These are phyloP conservation scores for Solanum sejunctum DNA, from an alignment of 257 asterid genomes.

Conservation along the genomic window DNA sequence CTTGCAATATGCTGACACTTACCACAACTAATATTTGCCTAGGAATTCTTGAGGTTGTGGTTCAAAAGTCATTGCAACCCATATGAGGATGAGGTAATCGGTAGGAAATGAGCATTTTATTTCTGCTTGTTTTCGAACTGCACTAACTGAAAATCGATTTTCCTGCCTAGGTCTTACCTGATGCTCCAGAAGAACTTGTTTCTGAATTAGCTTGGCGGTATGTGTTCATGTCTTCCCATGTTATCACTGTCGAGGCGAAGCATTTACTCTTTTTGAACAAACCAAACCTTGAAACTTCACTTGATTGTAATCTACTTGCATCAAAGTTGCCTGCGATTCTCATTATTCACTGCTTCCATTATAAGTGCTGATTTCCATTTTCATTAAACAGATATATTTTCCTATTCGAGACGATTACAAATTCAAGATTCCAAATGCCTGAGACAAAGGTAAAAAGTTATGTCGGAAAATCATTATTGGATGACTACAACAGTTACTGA, in stretches of 20 bases:
- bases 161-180: slow-evolving; percentile 64
- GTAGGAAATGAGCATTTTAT: background rate
- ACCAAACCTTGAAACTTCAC: background rate
- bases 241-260: background rate
- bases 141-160: background rate
- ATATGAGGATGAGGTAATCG: slow-evolving; percentile 67
- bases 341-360: background rate
- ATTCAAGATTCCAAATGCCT: slow-evolving; percentile 51
- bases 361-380: background rate
- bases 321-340: background rate
- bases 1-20: slow-evolving; percentile 5
- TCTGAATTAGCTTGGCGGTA: slow-evolving; percentile 94
- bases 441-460: slow-evolving; percentile 29
- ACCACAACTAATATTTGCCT: slow-evolving; percentile 6
- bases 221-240: background rate
- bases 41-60: slow-evolving; percentile 98
- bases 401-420: slow-evolving; percentile 75
- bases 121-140: background rate
- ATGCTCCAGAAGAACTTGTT: slow-evolving; percentile 82
- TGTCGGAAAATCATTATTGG: background rate
- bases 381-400: slow-evolving; percentile 54
- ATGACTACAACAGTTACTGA: background rate
- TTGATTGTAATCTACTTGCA: background rate
- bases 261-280: background rate
- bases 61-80: slow-evolving; percentile 87